phyloP scores from a whole-genome alignment of 768 basidiomycete genomes.

The Suillus tomentosus region DNA sequence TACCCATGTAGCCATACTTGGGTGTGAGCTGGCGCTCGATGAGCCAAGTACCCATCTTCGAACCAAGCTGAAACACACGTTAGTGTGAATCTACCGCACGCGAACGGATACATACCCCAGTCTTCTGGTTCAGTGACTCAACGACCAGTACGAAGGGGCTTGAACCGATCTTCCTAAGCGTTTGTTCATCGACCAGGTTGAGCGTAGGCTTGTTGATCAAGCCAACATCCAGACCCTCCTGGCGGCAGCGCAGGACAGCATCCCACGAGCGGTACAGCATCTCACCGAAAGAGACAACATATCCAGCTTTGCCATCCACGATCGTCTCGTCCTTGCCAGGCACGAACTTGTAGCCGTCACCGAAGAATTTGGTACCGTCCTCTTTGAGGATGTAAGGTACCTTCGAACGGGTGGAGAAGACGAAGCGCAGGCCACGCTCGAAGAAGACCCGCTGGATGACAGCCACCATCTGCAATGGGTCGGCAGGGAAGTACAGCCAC shows the following conservation, averaged over 20 bases:
- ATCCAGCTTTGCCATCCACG: constrained; percentile 74
- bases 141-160: constrained; percentile 82
- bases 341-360: constrained; percentile 70
- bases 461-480: constrained; percentile 77
- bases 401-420: constrained; percentile 90
- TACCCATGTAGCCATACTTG: constrained; percentile 80
- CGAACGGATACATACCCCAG: constrained; percentile 50
- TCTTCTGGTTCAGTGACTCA: constrained; percentile 88
- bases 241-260: constrained; percentile 72
- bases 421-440: constrained; percentile 77
- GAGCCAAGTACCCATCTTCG: constrained; percentile 85
- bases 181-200: constrained; percentile 83
- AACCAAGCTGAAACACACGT: constrained; percentile 54
- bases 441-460: constrained; percentile 81
- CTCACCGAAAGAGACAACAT: constrained; percentile 85
- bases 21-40: constrained; percentile 81
- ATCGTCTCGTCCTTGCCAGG: constrained; percentile 88
- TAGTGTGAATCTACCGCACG: neutral
- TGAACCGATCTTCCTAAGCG: constrained; percentile 68
- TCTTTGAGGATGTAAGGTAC: constrained; percentile 84
- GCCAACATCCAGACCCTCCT: constrained; percentile 78
- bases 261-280: constrained; percentile 85
- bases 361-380: constrained; percentile 70
- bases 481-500: constrained; percentile 87
- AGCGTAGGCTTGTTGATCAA: constrained; percentile 85